phyloP scores from a whole-genome alignment of 1,284 basidiomycete species.

The Sporisorium iseilematis-ciliati region DNA sequence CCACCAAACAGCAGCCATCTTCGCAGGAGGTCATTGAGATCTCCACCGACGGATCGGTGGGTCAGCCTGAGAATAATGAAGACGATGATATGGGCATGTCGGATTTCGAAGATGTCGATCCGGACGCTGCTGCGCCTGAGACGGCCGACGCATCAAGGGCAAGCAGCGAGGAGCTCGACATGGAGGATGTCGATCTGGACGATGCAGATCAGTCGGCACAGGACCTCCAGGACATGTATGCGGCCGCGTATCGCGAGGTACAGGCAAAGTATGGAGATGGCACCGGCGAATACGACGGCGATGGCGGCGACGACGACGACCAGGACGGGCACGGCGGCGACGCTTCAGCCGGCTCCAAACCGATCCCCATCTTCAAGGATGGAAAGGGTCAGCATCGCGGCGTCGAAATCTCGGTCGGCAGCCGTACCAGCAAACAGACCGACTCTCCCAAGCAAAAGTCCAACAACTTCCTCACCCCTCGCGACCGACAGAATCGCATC shows the following conservation, averaged over 20 bases:
- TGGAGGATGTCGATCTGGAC: constrained; percentile 61
- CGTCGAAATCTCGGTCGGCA: constrained; percentile 50
- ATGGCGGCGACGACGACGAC: constrained; percentile 23
- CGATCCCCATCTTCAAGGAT: constrained; percentile 54
- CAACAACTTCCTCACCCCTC: constrained; percentile 58
- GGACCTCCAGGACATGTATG: constrained; percentile 51
- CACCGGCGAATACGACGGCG: constrained; percentile 22
- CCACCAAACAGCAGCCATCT: constrained; percentile 6
- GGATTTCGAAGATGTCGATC: constrained; percentile 58
- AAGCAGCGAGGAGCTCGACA: constrained; percentile 38
- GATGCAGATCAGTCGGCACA: constrained; percentile 30
- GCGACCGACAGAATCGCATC: constrained; percentile 62
- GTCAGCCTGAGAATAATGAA: constrained; percentile 13
- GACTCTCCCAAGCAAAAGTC: constrained; percentile 43
- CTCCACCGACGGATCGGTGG: constrained; percentile 30
- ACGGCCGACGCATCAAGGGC: constrained; percentile 14
- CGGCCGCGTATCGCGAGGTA: constrained; percentile 50
- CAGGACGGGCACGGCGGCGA: constrained; percentile 17
- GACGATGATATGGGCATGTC: constrained; percentile 45
- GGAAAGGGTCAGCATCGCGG: constrained; percentile 58
- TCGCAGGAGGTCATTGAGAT: constrained; percentile 34
- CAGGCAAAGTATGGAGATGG: constrained; percentile 34
- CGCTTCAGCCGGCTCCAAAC: constrained; percentile 2
- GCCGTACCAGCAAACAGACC: constrained; percentile 21
- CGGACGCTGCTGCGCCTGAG: constrained; percentile 5